Conservation (phyloP, 441 rosid genomes). For the Rhodomyrtus psidioides region DNA sequence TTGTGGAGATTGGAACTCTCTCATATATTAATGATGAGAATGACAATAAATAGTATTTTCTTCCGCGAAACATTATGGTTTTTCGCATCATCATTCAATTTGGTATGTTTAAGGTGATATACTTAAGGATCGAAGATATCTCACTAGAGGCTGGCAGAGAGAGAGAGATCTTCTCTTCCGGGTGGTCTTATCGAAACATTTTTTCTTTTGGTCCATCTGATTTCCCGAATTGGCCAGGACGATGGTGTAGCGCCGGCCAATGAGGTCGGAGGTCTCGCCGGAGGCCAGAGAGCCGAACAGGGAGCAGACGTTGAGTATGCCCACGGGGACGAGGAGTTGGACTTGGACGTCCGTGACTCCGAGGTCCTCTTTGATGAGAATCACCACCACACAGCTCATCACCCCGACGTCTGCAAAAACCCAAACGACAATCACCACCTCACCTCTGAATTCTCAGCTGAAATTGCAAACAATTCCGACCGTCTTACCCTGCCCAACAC, state of each 20-base stretch:
- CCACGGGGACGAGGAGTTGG: conserved; percentile 40
- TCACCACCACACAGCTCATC: conserved; percentile 59
- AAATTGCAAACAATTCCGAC: background rate
- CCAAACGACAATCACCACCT: background rate
- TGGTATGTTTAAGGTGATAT: background rate
- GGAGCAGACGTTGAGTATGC: conserved; percentile 36
- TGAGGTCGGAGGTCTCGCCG: conserved; percentile 46
- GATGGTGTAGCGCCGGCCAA: conserved; percentile 53
- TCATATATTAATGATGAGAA: background rate
- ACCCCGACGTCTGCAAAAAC: conserved; percentile 45
- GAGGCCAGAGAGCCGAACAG: conserved; percentile 43
- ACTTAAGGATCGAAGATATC: background rate
- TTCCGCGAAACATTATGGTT: background rate
- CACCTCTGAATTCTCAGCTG: background rate
- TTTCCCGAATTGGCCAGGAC: conserved; percentile 15
- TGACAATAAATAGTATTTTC: background rate
- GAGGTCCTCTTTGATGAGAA: conserved; percentile 32
- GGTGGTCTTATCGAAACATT: background rate
- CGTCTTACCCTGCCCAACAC: background rate
- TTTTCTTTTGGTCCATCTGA: background rate
- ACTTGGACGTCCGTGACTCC: conserved; percentile 25
- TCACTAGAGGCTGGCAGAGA: background rate
- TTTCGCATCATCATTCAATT: background rate
- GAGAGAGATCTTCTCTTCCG: background rate
- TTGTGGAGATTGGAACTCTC: background rate